These are phyloP conservation scores for Xylariaceae sp. DNA, from an alignment of 2,329 filamentous ascomycete species.

Conservation along the genomic window DNA sequence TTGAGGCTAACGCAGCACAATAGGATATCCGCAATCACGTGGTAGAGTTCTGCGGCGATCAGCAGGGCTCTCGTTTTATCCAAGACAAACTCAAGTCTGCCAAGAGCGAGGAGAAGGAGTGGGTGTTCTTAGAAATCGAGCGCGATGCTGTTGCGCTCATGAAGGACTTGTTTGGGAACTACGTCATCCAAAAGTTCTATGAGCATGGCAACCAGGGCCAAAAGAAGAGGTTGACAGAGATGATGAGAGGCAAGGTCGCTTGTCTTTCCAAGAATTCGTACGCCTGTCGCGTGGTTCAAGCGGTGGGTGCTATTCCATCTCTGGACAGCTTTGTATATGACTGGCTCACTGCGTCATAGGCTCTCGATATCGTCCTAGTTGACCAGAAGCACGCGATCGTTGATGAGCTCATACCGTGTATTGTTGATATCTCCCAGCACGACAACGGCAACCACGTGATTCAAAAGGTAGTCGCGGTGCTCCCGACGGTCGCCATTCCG, in stretches of 20 bases:
- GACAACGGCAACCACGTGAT: constrained; percentile 96
- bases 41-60: constrained; percentile 92
- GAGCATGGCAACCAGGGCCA: constrained; percentile 92
- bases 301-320: constrained; percentile 47
- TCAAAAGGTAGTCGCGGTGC: constrained; percentile 82
- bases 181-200: constrained; percentile 96
- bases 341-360: constrained; percentile 44
- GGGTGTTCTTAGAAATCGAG: constrained; percentile 81
- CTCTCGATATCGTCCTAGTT: constrained; percentile 82
- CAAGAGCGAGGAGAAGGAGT: constrained; percentile 93
- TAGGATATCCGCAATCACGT: constrained; percentile 80
- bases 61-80: constrained; percentile 92
- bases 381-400: constrained; percentile 84
- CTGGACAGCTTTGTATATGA: not conserved
- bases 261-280: constrained; percentile 83
- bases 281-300: constrained; percentile 92
- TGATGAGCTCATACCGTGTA: constrained; percentile 71
- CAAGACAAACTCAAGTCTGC: constrained; percentile 87
- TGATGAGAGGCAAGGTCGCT: constrained; percentile 82
- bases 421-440: constrained; percentile 74
- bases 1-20: too few relatives aligned
- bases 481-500: constrained; percentile 71
- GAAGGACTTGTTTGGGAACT: constrained; percentile 97
- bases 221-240: constrained; percentile 77
- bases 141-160: constrained; percentile 82